phyloP scores from a whole-genome alignment of 495 filamentous ascomycete genomes.

The Tuber aestivum region DNA sequence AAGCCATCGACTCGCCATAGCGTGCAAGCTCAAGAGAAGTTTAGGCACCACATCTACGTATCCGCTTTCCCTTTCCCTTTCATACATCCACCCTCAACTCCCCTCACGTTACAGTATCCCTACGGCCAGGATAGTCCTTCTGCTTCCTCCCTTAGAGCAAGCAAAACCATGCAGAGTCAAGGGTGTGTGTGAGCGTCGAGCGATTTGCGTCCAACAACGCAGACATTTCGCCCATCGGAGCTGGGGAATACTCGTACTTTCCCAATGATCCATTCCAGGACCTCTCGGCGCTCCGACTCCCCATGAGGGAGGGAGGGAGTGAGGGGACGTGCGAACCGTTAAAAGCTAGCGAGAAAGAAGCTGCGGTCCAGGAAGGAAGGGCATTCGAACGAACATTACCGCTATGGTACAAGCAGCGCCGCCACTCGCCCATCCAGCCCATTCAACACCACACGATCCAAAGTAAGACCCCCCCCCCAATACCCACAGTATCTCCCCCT shows the following conservation, averaged over 20 bases:
- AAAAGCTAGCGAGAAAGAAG: slow-evolving; percentile 24
- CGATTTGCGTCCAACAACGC: slow-evolving; percentile 28
- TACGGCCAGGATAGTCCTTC: not conserved
- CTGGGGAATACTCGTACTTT: slow-evolving; percentile 20
- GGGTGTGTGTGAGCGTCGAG: slow-evolving; percentile 38
- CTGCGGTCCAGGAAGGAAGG: not conserved
- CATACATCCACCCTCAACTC: not conserved
- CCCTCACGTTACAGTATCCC: not conserved
- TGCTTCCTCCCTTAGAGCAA: not conserved
- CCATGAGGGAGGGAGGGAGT: not conserved
- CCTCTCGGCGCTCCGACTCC: slow-evolving; percentile 36
- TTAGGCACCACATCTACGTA: not conserved
- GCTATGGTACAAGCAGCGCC: not conserved
- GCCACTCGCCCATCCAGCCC: not conserved
- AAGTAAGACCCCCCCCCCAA: not conserved
- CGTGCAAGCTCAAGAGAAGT: not conserved
- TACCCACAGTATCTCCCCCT: not conserved
- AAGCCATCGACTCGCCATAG: not conserved
- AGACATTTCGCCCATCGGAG: slow-evolving; percentile 32
- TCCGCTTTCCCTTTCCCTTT: not conserved
- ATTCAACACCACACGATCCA: not conserved
- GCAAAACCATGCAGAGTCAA: not conserved
- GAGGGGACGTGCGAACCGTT: slow-evolving; percentile 38
- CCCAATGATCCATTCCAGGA: slow-evolving; percentile 30
- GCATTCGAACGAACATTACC: not conserved